phyloP scores from a whole-genome alignment of 331 rosid genomes.

The Rosa hybrid region DNA sequence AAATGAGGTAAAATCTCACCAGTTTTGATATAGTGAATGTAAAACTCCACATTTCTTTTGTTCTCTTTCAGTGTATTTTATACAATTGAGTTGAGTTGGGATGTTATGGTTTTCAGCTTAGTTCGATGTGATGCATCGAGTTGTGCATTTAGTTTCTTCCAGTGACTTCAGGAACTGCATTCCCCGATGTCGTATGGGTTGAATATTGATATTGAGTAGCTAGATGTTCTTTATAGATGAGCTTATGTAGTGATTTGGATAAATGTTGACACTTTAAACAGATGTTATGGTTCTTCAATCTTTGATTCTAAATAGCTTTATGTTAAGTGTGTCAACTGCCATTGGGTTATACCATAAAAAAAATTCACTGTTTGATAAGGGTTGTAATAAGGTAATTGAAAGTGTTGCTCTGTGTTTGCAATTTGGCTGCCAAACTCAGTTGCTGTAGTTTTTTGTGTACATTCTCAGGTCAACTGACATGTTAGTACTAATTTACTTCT shows the following conservation, averaged over 20 bases:
- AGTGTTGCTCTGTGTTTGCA: neutral
- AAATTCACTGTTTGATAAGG: neutral
- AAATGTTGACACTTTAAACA: neutral
- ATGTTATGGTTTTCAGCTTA: constrained; percentile 17
- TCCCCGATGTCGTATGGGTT: neutral
- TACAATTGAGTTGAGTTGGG: constrained; percentile 10
- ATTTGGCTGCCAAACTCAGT: neutral
- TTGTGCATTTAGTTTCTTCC: constrained; percentile 12
- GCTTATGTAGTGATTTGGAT: constrained; percentile 6
- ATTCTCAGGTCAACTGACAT: neutral
- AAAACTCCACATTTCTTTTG: neutral
- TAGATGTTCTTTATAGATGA: neutral
- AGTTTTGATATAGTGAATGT: constrained; percentile 20
- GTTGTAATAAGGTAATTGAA: neutral
- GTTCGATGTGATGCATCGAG: neutral
- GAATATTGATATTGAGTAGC: neutral
- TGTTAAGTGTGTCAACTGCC: neutral
- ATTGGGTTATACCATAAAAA: neutral
- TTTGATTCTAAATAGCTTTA: too few relatives aligned
- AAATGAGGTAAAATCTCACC: constrained; percentile 29
- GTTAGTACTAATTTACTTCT: neutral
- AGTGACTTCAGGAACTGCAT: constrained; percentile 9
- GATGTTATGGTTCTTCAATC: neutral
- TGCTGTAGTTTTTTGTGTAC: neutral
- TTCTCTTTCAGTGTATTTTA: neutral